Base-by-base conservation (phyloP, 108 stramenopile species). In the Skeletonema menzelii region DNA sequence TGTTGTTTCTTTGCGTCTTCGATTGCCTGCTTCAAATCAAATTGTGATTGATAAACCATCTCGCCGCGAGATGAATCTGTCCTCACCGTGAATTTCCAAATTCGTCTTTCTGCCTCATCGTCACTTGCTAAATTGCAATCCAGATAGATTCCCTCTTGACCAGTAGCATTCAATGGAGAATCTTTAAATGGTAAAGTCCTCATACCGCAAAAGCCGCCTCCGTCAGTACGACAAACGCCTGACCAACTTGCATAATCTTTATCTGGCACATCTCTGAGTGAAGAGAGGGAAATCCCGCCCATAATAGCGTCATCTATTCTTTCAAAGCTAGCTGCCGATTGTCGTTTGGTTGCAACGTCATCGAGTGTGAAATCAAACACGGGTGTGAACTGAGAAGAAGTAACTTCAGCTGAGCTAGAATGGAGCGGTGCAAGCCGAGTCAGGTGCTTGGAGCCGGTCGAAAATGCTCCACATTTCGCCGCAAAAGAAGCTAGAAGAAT, bases 261-360 rank as follows among this genome's bases (percentile, higher is more conserved):
- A 14, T 65, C 71, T 0, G 82, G 59, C 1, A 64, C 42, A 20
- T 86, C 79, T 27, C 80, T 63, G 0, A 91, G 27, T 7, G 85
- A 60, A 11, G 82, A 83, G 22, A 67, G 58, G 60, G 77, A 80
- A 13, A 93, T 91, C 2, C 92, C 92, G 7, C 92, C 92, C 92
- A 93, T 93, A 63, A 93, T 87, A 27, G 88, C 86, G 75, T 93
- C 92, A 62, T 93, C 92, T 57, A 93, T 88, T 26, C 92, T 75
- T 65, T 91, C 92, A 62, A 93, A 89, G 60, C 72, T 84, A 2
- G 35, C 27, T 8, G 81, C 74, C 10, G 85, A 85, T 64, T 80
- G 70, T 64, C 64, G 46, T 27, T 80, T 80, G 17, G 72, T 69
- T 19, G 34, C 47, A 19, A 63, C 12, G 13, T 70, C 61, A 24